These are phyloP conservation scores for Serendipita indica DNA, from an alignment of 768 basidiomycete genomes.

Conservation along the genomic window DNA sequence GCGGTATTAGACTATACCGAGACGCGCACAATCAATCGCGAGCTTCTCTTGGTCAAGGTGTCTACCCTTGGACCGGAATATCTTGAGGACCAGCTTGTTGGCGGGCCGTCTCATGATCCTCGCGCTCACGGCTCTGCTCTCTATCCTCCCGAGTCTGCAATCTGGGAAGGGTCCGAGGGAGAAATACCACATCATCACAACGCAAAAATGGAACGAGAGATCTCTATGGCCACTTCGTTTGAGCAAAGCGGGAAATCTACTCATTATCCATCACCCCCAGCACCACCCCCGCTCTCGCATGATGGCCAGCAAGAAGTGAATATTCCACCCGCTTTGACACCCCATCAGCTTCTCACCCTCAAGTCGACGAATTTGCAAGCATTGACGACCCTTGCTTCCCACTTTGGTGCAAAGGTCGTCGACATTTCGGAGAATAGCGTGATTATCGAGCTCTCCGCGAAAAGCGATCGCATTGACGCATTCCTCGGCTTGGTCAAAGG, in stretches of 20 bases:
- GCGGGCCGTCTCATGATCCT: constrained; percentile 72
- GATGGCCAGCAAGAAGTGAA: constrained; percentile 21
- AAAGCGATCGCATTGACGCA: constrained; percentile 80
- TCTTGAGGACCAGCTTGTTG: constrained; percentile 76
- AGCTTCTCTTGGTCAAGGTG: constrained; percentile 88
- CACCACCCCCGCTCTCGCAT: constrained; percentile 16
- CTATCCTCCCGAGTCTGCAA: constrained; percentile 16
- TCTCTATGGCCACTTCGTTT: constrained; percentile 59
- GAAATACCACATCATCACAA: constrained; percentile 16
- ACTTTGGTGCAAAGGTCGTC: constrained; percentile 87
- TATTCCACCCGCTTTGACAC: constrained; percentile 36
- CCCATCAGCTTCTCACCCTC: constrained; percentile 72
- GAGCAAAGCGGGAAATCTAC: constrained; percentile 31
- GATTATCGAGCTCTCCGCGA: constrained; percentile 89
- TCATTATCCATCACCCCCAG: constrained; percentile 25
- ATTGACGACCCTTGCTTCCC: constrained; percentile 66
- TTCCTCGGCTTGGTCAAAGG: constrained; percentile 85
- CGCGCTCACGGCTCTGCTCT: constrained; percentile 24
- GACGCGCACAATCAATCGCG: constrained; percentile 79
- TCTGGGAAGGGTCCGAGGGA: constrained; percentile 12
- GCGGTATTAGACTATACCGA: constrained; percentile 96
- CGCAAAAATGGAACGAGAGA: constrained; percentile 56
- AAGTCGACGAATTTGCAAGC: constrained; percentile 84
- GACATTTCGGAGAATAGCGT: constrained; percentile 91
- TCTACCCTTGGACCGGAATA: constrained; percentile 97